phyloP scores from a whole-genome alignment of 371 early-diverging fungal genomes.

The Mortierella sp. region DNA sequence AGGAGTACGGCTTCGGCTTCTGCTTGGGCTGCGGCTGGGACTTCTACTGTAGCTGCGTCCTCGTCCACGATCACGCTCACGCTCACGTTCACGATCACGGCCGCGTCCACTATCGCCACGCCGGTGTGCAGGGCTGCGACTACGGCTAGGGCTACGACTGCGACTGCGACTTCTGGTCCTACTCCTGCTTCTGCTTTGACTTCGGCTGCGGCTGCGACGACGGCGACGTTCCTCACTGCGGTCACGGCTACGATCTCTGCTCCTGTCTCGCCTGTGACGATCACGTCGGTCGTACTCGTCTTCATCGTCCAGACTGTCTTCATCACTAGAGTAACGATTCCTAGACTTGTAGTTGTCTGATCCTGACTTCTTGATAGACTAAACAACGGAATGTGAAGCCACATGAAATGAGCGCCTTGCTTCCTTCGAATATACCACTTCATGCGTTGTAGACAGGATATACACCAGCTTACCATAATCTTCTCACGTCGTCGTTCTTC shows the following conservation, averaged over 20 bases:
- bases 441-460: neutral
- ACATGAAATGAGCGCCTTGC: neutral
- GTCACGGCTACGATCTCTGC: conserved; percentile 33
- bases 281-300: conserved; percentile 37
- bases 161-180: conserved; percentile 35
- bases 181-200: conserved; percentile 20
- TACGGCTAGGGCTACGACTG: conserved; percentile 19
- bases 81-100: conserved; percentile 1
- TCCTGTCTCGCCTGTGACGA: conserved; percentile 30
- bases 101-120: conserved; percentile 8
- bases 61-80: conserved; percentile 5
- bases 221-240: conserved; percentile 25
- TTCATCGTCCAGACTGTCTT: conserved; percentile 44
- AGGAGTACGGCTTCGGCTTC: conserved; percentile 38
- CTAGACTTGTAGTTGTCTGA: conserved; percentile 50
- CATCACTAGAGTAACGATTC: conserved; percentile 48
- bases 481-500: conserved; percentile 47
- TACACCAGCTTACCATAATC: conserved; percentile 39
- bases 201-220: conserved; percentile 15
- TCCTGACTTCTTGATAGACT: conserved; percentile 54
- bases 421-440: neutral
- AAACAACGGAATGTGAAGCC: neutral
- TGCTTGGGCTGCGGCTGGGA: conserved; percentile 33
- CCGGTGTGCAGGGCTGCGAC: conserved; percentile 7
- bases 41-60: conserved; percentile 21